These are phyloP conservation scores for Crithidia acanthocephali DNA, from an alignment of 208 protist genomes.

Conservation along the genomic window DNA sequence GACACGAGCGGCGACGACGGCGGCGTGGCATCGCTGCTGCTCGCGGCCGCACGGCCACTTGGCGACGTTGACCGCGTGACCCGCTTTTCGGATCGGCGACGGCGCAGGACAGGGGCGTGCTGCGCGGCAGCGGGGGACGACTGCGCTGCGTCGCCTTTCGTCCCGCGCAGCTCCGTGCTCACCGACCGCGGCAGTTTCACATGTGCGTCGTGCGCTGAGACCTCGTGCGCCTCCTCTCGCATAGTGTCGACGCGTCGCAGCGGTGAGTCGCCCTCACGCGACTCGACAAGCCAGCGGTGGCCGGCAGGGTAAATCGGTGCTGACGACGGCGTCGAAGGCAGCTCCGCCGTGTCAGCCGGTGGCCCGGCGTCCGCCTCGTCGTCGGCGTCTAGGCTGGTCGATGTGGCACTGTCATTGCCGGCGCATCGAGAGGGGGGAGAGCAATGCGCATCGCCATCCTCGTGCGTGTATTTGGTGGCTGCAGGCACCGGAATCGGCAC, in stretches of 20 bases:
- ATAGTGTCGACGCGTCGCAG: background rate
- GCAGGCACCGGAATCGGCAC: background rate
- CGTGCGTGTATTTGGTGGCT: background rate
- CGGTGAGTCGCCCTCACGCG: background rate
- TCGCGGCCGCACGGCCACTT: background rate
- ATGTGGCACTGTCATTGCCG: slow-evolving; percentile 4
- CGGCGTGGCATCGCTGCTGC: slow-evolving; percentile 15
- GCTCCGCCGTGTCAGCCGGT: slow-evolving; percentile 11
- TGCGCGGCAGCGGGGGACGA: background rate
- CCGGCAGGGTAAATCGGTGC: background rate
- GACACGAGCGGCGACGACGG: background rate
- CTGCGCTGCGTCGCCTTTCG: background rate
- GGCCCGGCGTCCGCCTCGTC: slow-evolving; percentile 30
- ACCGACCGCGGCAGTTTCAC: background rate
- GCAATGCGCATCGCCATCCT: background rate
- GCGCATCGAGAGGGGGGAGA: slow-evolving; percentile 9
- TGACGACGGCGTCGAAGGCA: slow-evolving; percentile 5
- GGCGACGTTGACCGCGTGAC: background rate
- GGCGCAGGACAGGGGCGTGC: background rate
- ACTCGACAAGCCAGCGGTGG: slow-evolving; percentile 17
- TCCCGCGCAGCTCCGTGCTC: background rate
- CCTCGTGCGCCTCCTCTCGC: background rate
- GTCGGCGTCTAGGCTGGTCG: slow-evolving; percentile 33
- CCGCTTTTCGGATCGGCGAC: background rate
- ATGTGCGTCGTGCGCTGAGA: background rate